Conservation (phyloP, 768 basidiomycete genomes). For the Myochromella boudieri region DNA sequence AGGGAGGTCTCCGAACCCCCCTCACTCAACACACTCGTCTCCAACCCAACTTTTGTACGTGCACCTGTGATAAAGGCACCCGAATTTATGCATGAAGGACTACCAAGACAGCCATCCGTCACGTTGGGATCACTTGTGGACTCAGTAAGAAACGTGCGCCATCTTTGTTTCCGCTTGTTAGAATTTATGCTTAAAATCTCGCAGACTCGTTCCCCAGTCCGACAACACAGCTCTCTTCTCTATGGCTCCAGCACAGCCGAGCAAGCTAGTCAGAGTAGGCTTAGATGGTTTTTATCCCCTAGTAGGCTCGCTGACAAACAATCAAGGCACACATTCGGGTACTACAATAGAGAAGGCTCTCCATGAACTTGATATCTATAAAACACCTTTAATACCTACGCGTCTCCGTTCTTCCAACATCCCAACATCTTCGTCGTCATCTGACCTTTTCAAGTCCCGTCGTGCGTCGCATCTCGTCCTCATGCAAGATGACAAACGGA, state of each 20-base stretch:
- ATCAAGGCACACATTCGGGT: conserved; percentile 28
- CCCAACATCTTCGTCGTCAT: conserved; percentile 29
- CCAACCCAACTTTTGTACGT: conserved; percentile 71
- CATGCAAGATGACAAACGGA: conserved; percentile 60
- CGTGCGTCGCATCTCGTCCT: conserved; percentile 44
- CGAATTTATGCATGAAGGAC: conserved; percentile 22
- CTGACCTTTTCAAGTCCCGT: conserved; percentile 64
- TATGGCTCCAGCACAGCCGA: conserved; percentile 39
- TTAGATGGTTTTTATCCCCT: conserved; percentile 2
- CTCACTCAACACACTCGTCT: conserved; percentile 55
- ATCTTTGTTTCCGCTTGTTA: conserved; percentile 5
- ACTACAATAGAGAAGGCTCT: conserved; percentile 66
- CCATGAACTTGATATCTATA: conserved; percentile 74
- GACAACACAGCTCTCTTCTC: conserved; percentile 53
- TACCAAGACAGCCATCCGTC: conserved; percentile 33
- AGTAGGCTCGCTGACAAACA: conserved; percentile 6
- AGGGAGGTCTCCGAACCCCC: conserved; percentile 71
- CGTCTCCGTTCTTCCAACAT: conserved; percentile 42
- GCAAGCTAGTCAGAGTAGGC: conserved; percentile 30
- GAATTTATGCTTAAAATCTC: background rate
- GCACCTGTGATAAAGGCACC: conserved; percentile 42
- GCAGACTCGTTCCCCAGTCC: conserved; percentile 49
- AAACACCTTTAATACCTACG: conserved; percentile 74
- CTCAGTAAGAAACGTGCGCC: conserved; percentile 53
- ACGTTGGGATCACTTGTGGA: conserved; percentile 64